Conservation (phyloP, 495 filamentous ascomycete species). For the Usnea hakonensis region DNA sequence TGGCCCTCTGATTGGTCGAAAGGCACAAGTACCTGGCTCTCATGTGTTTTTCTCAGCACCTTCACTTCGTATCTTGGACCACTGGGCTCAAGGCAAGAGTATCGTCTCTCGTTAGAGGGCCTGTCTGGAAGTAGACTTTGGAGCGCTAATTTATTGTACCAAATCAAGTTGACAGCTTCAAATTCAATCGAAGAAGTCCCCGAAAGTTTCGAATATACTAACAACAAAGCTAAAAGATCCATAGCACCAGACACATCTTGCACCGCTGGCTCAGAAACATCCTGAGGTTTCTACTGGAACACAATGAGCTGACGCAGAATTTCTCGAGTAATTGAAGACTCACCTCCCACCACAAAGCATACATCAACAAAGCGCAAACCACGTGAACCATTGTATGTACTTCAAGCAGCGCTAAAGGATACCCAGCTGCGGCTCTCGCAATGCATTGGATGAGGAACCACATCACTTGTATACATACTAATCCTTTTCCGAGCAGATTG, state of each 20-base stretch:
- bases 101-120: background rate
- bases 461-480: conserved; percentile 28
- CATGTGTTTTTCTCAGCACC: background rate
- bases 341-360: conserved; percentile 17
- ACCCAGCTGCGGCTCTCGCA: conserved; percentile 10
- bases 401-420: conserved; percentile 31
- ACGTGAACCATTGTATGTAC: conserved; percentile 34
- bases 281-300: background rate
- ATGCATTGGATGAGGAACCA: conserved; percentile 33
- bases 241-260: background rate
- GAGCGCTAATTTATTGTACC: background rate
- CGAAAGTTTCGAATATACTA: background rate
- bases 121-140: background rate
- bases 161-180: background rate
- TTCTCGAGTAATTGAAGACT: background rate
- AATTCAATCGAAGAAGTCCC: background rate
- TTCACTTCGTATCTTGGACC: background rate
- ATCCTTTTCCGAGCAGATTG: conserved; percentile 26
- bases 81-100: background rate
- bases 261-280: background rate
- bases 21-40: background rate
- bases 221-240: background rate
- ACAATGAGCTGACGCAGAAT: background rate
- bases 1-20: background rate
- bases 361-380: conserved; percentile 30